Evolutionary conservation across 2,329 filamentous ascomycete species (phyloP).

Genomic region (Talaromyces amestolkiae): DNA sequence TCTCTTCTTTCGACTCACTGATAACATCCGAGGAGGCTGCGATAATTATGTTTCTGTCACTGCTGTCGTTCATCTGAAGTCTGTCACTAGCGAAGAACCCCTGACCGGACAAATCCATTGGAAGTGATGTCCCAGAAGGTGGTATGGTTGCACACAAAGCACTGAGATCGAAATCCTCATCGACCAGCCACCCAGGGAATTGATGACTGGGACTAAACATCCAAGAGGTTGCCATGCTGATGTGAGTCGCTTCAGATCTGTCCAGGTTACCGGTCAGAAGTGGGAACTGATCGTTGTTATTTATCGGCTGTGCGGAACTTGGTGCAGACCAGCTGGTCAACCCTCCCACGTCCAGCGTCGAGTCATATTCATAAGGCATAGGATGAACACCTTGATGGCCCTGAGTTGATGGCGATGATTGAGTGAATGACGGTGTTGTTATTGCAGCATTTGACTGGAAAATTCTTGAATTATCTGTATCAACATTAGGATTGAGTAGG

Average conservation of each 20-base stretch:
- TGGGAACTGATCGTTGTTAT: not conserved
- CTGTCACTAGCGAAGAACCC: not conserved
- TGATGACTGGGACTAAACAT: slow-evolving; percentile 16
- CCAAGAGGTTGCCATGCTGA: slow-evolving; percentile 6
- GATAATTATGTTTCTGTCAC: not conserved
- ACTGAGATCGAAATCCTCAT: slow-evolving; percentile 26
- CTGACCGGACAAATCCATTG: not conserved
- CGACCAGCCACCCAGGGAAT: slow-evolving; percentile 24
- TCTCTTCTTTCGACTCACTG: not conserved
- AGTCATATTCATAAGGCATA: slow-evolving; percentile 8
- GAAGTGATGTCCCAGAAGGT: slow-evolving; percentile 11
- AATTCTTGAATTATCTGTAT: not conserved
- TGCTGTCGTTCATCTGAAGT: not conserved
- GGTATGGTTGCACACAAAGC: slow-evolving; percentile 22
- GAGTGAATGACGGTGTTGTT: not conserved
- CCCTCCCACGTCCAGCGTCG: not conserved
- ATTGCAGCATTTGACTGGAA: not conserved
- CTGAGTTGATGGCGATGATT: slow-evolving; percentile 4
- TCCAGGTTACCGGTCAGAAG: not conserved
- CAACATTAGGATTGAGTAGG: not conserved
- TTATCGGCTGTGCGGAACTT: not conserved
- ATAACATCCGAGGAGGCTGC: not conserved
- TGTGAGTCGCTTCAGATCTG: not conserved
- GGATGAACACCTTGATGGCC: not conserved
- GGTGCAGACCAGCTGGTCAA: slow-evolving; percentile 2